phyloP scores from a whole-genome alignment of 352 stramenopile species.

The Phytophthora lateralis region DNA sequence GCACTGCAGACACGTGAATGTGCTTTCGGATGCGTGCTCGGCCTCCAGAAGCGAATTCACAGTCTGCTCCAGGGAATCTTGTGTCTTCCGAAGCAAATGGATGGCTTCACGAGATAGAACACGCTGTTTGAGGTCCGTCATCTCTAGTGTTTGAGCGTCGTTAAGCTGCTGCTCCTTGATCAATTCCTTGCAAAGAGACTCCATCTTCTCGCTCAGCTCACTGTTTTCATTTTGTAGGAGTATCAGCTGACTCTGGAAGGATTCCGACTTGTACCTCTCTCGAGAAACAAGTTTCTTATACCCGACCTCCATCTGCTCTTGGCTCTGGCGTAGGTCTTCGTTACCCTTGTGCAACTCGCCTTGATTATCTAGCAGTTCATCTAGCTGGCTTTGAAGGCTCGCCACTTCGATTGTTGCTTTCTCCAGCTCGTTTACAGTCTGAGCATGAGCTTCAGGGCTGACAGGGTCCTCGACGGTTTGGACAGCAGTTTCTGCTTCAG shows the following conservation, averaged over 20 bases:
- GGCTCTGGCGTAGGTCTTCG: conserved; percentile 28
- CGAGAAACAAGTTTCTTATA: conserved; percentile 67
- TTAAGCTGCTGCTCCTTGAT: conserved; percentile 49
- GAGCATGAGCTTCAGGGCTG: conserved; percentile 11
- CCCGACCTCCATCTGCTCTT: conserved; percentile 34
- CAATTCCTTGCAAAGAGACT: conserved; percentile 45
- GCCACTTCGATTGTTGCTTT: conserved; percentile 19
- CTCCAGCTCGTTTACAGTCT: conserved; percentile 16
- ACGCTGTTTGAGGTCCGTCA: conserved; percentile 51
- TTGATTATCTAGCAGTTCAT: conserved; percentile 37
- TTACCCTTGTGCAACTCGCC: conserved; percentile 42
- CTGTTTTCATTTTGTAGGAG: conserved; percentile 72
- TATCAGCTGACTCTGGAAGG: conserved; percentile 70
- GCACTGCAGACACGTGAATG: conserved; percentile 78
- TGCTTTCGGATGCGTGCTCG: conserved; percentile 73
- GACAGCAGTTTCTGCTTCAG: neutral
- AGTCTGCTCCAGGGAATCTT: conserved; percentile 71
- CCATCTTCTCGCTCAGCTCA: conserved; percentile 50
- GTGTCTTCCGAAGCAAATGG: conserved; percentile 56
- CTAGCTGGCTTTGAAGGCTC: conserved; percentile 30
- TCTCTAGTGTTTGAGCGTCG: conserved; percentile 42
- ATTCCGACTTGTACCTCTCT: conserved; percentile 76
- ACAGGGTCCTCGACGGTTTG: conserved; percentile 23
- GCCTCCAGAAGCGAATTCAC: conserved; percentile 70
- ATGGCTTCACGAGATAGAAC: conserved; percentile 60